Evolutionary conservation across 208 protist species (phyloP).

Genomic region (Acanthamoeba lugdunensis): DNA sequence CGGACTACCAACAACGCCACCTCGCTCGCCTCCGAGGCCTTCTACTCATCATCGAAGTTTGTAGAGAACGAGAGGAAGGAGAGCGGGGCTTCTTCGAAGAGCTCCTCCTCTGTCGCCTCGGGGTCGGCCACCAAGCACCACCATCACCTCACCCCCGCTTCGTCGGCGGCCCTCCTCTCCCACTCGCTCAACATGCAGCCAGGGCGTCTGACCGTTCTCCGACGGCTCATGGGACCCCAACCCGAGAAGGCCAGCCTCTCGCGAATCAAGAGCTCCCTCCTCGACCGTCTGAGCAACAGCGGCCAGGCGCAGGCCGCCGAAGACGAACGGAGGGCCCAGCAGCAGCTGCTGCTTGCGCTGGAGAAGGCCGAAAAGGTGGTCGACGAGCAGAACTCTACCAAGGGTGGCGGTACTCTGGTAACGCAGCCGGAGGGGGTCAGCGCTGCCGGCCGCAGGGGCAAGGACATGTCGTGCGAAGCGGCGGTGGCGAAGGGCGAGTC

Average conservation of each 20-base stretch:
- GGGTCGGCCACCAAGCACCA: background rate
- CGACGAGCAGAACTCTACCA: background rate
- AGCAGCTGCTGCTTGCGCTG: conserved; percentile 12
- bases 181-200: background rate
- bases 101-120: background rate
- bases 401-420: background rate
- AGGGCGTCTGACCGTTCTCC: background rate
- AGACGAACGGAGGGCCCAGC: background rate
- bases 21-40: conserved; percentile 17
- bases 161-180: background rate
- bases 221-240: conserved; percentile 3
- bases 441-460: background rate
- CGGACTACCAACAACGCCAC: background rate
- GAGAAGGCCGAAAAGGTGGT: background rate
- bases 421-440: background rate
- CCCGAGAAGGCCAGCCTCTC: conserved; percentile 10
- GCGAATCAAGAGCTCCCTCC: background rate
- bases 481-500: background rate
- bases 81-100: background rate
- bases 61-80: background rate
- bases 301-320: background rate
- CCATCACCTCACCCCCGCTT: background rate
- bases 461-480: background rate
- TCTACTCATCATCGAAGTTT: background rate
- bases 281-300: background rate